Base-by-base conservation (phyloP, 176 grass and related monocot species). In the Carex littledalei region DNA sequence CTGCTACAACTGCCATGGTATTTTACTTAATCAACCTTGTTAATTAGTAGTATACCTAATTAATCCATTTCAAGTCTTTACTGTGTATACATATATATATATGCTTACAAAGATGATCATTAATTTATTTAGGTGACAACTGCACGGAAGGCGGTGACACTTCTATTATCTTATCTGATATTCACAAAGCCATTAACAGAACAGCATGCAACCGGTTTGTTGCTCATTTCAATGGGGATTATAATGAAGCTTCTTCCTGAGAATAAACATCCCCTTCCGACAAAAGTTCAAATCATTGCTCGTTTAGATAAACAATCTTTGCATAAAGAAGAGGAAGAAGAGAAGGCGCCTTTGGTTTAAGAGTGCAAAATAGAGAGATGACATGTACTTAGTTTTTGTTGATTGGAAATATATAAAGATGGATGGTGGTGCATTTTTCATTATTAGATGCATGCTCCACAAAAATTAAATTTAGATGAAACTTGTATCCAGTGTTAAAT, bases 131-230 rank as follows among this genome's bases (percentile, higher is more conserved):
- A 93, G 94, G 81, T 91, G 43, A 95, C 95, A 12, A 98, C 95
- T 12, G 93, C 91, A 64, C 86, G 95, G 84, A 98, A 98, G 76
- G 93, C 89, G 2, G 88, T 95, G 45, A 98, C 95, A 29, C 71
- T 98, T 89, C 90, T 95, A 43, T 86, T 95, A 74, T 98, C 95
- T 4, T 98, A 90, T 87, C 41, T 98, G 79, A 93, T 98, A 83
- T 98, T 98, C 87, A 98, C 95, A 55, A 98, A 98, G 81, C 95
- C 93, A 6, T 76, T 95, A 82, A 95, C 91, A 21, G 93, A 95
- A 87, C 91, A 95, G 83, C 95, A 98, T 43, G 85, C 75, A 78
- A 90, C 85, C 1, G 93, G 93, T 47, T 89, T 98, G 7, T 84
- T 98, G 47, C 88, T 98, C 8, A 95, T 95, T 14, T 20, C 80